Evolutionary conservation across 1,139 yeast species (phyloP), one percentile per base, ranked within the genome.

Genomic region (Debaryomyces sp.): DNA sequence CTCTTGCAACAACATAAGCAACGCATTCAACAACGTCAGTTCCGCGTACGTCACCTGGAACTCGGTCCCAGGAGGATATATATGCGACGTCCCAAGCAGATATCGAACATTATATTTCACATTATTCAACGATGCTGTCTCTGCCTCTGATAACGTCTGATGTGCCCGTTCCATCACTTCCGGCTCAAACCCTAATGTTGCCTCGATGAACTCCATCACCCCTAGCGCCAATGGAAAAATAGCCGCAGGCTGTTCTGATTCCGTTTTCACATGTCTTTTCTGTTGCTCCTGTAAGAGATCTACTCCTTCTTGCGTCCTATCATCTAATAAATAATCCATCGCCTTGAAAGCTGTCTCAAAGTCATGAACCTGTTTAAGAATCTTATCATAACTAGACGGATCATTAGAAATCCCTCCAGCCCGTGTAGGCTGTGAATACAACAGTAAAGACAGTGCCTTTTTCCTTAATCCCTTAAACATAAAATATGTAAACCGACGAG

Each of bases 51-150:
- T 90, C 34, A 94, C 91, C 29, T 92, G 91, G 67, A 86, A 92
- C 66, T 91, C 97, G 1, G 97, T 88, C 0, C 98, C 98, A 0
- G 97, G 96, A 1, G 96, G 96, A 65, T 89, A 94, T 12, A 84
- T 77, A 24, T 81, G 77, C 27, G 94, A 84, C 1, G 96, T 83
- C 38, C 73, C 71, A 43, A 89, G 60, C 39, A 77, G 77, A 53
- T 78, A 64, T 57, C 77, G 84, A 54, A 83, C 82, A 45, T 88
- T 87, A 56, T 75, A 78, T 61, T 88, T 82, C 26, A 71, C 59
- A 56, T 86, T 87, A 52, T 82, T 80, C 63, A 81, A 67, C 6
- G 94, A 84, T 22, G 87, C 75, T 15, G 73, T 67, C 67, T 92
- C 97, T 9, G 97, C 94, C 49, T 80, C 81, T 13, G 82, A 75